Evolutionary conservation across 768 basidiomycete genomes (phyloP).

Genomic region (Panellus pusillus): DNA sequence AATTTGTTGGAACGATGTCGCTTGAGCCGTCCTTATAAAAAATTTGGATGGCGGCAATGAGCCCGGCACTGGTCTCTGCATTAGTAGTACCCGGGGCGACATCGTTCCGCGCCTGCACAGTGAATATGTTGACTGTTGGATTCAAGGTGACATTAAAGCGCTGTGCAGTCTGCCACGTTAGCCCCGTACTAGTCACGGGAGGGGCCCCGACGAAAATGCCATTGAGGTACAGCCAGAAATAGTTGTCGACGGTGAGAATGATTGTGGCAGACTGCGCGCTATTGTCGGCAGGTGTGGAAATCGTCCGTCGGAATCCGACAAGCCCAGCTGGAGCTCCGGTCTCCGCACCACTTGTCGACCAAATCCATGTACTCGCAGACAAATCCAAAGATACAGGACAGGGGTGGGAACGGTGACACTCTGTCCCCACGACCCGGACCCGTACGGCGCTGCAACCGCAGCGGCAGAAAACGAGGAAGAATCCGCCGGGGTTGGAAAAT

Average conservation of each 20-base stretch:
- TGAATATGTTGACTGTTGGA: background rate
- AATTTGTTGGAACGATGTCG: slow-evolving; percentile 9
- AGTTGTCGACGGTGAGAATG: slow-evolving; percentile 2
- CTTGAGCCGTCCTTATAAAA: slow-evolving; percentile 3
- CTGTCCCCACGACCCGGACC: slow-evolving; percentile 10
- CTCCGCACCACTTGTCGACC: background rate
- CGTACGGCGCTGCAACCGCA: background rate
- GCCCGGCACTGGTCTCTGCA: background rate
- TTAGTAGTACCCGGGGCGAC: background rate
- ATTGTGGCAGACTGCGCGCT: background rate
- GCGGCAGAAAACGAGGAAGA: background rate
- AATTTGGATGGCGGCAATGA: slow-evolving; percentile 6
- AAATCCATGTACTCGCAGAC: slow-evolving; percentile 3
- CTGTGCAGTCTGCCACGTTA: background rate
- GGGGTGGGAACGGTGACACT: background rate
- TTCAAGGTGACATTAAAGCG: background rate
- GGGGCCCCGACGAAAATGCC: slow-evolving; percentile 1
- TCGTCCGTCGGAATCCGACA: slow-evolving; percentile 7
- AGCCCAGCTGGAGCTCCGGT: background rate
- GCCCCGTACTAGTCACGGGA: background rate
- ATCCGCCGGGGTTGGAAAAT: slow-evolving; percentile 3
- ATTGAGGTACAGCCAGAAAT: slow-evolving; percentile 6
- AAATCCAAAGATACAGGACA: background rate
- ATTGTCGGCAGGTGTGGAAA: background rate
- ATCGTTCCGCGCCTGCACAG: background rate